These are phyloP conservation scores for Geotrichum restrictum DNA, from an alignment of 1,139 yeast species.

Conservation along the genomic window DNA sequence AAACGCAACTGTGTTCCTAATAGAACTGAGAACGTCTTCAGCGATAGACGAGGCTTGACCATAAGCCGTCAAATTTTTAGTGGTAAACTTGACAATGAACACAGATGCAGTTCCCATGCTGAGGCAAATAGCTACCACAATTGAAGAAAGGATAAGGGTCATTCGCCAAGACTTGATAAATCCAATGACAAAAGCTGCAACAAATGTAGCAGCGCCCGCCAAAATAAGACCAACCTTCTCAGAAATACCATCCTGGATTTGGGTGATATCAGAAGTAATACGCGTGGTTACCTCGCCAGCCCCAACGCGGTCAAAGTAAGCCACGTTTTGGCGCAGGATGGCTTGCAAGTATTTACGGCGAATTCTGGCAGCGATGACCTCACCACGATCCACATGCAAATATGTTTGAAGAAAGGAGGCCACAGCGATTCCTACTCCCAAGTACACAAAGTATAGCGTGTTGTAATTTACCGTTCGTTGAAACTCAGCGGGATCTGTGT, in stretches of 20 bases:
- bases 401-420: slow-evolving; percentile 37
- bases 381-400: slow-evolving; percentile 43
- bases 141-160: slow-evolving; percentile 39
- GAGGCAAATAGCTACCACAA: slow-evolving; percentile 37
- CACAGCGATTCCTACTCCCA: slow-evolving; percentile 41
- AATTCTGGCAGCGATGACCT: slow-evolving; percentile 43
- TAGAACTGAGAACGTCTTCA: slow-evolving; percentile 43
- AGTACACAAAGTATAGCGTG: slow-evolving; percentile 40
- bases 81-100: slow-evolving; percentile 38
- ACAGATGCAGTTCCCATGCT: slow-evolving; percentile 34
- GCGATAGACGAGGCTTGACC: slow-evolving; percentile 43
- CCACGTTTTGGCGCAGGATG: slow-evolving; percentile 44
- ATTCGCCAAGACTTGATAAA: slow-evolving; percentile 42
- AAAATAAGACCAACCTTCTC: slow-evolving; percentile 44
- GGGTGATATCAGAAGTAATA: slow-evolving; percentile 43
- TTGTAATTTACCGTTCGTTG: slow-evolving; percentile 36
- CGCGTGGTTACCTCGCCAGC: slow-evolving; percentile 46
- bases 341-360: slow-evolving; percentile 41
- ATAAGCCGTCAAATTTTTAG: slow-evolving; percentile 34
- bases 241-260: slow-evolving; percentile 45
- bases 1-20: slow-evolving; percentile 45
- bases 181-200: slow-evolving; percentile 44
- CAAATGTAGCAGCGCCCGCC: slow-evolving; percentile 40
- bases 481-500: slow-evolving; percentile 33
- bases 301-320: slow-evolving; percentile 45